Evolutionary conservation across 108 stramenopile genomes (phyloP).

Genomic region (Seminavis robusta): DNA sequence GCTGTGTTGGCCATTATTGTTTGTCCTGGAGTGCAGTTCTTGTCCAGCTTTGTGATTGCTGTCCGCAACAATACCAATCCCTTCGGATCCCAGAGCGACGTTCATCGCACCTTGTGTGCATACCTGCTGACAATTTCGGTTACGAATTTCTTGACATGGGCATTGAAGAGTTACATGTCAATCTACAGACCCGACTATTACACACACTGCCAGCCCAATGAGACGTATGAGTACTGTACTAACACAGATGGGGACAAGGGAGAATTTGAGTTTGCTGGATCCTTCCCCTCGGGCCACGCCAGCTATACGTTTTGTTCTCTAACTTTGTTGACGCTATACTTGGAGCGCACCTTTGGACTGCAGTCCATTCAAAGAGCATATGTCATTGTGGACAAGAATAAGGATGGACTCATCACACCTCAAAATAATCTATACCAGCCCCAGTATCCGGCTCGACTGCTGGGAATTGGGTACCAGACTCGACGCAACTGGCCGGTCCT

Average conservation of each 20-base stretch:
- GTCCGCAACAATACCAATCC: no score
- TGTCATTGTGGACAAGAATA: no score
- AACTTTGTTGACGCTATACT: slow-evolving; percentile 33
- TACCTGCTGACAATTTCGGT: slow-evolving; percentile 32
- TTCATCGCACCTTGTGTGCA: slow-evolving; percentile 36
- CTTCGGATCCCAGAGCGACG: no score
- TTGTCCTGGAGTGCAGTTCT: no score
- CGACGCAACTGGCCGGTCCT: no score
- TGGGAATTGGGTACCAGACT: no score
- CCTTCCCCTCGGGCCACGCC: slow-evolving; percentile 61
- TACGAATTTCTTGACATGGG: slow-evolving; percentile 23
- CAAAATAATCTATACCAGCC: no score
- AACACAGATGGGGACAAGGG: slow-evolving; percentile 1
- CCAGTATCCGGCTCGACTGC: no score
- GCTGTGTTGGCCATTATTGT: not conserved
- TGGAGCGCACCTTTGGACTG: no score
- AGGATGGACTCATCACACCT: no score
- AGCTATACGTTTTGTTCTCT: slow-evolving; percentile 42
- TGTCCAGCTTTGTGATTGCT: no score
- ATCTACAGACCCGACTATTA: slow-evolving; percentile 57
- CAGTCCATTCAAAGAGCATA: no score
- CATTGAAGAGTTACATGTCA: slow-evolving; percentile 44
- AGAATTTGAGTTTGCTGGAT: slow-evolving; percentile 17
- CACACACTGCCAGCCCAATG: slow-evolving; percentile 40
- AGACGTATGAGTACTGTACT: slow-evolving; percentile 28